Evolutionary conservation across 495 filamentous ascomycete genomes (phyloP), one percentile per base, ranked within the genome.

Genomic region (Daldinia concentrica): DNA sequence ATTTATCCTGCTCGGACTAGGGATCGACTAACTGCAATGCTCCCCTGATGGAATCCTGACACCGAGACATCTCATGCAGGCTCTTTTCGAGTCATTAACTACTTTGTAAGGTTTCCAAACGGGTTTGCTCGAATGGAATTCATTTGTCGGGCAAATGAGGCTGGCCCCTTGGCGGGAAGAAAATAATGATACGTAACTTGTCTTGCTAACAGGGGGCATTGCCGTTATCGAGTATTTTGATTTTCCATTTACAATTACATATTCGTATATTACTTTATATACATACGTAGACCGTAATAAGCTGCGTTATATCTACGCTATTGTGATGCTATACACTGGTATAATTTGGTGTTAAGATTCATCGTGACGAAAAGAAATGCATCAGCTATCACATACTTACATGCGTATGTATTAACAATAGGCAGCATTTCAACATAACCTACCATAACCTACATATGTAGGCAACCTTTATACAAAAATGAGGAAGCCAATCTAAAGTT

Each of bases 21-120:
- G 50, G 54, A 72, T 61, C 27, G 48, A 63, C 57, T 65, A 41
- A 61, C 62, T 62, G 52, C 52, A 57, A 62, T 69, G 61, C 22
- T 69, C 62, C 71, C 62, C 62, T 69, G 65, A 69, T 69, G 61
- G 58, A 69, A 73, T 73, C 61, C 65, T 73, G 66, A 69, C 66
- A 69, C 66, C 66, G 58, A 73, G 66, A 69, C 71, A 73, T 69
- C 66, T 63, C 66, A 69, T 69, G 71, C 71, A 63, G 58, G 66
- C 62, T 62, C 60, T 65, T 56, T 14, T 69, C 62, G 66, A 73
- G 66, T 69, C 71, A 73, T 69, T 43, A 56, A 62, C n/a, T 50
- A 26, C 22, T 58, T 34, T 60, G 39, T 62, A 34, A 26, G 17
- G 62, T 55, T 60, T 30, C 54, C 37, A 63, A 48, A 66, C 51